Evolutionary conservation across 2,329 filamentous ascomycete species (phyloP).

Genomic region (Mycocentrospora acerina): DNA sequence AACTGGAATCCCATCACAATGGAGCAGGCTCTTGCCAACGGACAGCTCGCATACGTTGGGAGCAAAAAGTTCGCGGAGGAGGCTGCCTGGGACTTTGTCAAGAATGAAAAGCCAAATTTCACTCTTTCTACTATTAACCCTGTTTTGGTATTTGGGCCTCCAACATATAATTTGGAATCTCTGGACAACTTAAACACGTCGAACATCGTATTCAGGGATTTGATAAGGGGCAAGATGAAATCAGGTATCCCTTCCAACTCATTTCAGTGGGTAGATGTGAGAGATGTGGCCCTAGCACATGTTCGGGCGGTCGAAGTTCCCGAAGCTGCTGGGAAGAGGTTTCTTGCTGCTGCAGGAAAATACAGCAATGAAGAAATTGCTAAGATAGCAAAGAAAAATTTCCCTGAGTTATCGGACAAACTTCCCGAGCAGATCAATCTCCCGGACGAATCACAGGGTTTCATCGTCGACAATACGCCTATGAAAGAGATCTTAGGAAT

Average conservation of each 20-base stretch:
- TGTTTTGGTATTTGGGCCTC: too few species aligned
- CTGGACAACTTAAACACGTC: too few species aligned
- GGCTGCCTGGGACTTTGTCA: slow-evolving; percentile 46
- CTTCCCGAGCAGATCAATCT: too few species aligned
- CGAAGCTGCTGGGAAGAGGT: slow-evolving; percentile 48
- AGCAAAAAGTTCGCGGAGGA: slow-evolving; percentile 60
- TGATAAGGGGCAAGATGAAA: too few species aligned
- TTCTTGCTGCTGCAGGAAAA: not conserved
- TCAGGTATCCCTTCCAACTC: not conserved
- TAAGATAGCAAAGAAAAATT: too few species aligned
- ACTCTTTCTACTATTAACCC: not conserved
- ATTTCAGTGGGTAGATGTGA: slow-evolving; percentile 37
- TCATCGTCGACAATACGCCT: too few species aligned
- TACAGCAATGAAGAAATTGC: too few species aligned
- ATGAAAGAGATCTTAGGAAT: too few species aligned
- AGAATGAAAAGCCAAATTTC: not conserved
- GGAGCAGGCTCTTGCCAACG: slow-evolving; percentile 46
- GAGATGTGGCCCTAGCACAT: slow-evolving; percentile 60
- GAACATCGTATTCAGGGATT: too few species aligned
- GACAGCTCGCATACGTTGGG: slow-evolving; percentile 28
- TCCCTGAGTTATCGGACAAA: too few species aligned
- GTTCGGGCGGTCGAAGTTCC: slow-evolving; percentile 55
- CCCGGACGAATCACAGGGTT: too few species aligned
- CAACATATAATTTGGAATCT: too few species aligned
- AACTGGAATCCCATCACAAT: slow-evolving; percentile 56